Conservation (phyloP, 192 early-diverging fungal genomes). For the Backusella macrospora region DNA sequence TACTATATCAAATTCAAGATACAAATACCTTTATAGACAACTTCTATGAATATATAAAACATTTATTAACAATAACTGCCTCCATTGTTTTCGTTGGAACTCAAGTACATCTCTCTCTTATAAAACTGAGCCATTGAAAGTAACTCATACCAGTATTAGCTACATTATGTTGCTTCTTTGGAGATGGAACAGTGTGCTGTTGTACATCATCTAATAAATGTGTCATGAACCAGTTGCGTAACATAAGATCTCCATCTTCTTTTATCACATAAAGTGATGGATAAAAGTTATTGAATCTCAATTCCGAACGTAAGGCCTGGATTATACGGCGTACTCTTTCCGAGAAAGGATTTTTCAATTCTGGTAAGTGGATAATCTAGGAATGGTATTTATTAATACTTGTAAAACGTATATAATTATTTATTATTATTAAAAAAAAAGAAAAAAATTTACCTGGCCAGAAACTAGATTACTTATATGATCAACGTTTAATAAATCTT, state of each 20-base stretch:
- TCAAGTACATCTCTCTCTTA: neutral
- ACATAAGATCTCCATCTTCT: conserved; percentile 75
- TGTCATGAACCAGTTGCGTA: conserved; percentile 69
- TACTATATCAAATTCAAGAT: too few species aligned
- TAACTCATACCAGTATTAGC: conserved; percentile 1
- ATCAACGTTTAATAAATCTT: conserved; percentile 63
- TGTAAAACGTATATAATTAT: neutral
- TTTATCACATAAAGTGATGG: conserved; percentile 73
- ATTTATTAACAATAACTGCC: too few species aligned
- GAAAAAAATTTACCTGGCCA: conserved; percentile 27
- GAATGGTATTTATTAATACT: neutral
- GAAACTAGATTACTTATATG: conserved; percentile 60
- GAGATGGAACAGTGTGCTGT: conserved; percentile 60
- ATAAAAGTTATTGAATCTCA: conserved; percentile 56
- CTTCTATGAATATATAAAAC: too few species aligned
- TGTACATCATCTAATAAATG: conserved; percentile 72
- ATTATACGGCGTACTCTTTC: conserved; percentile 61
- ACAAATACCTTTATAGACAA: too few species aligned
- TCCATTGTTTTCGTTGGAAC: neutral
- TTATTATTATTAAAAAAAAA: neutral
- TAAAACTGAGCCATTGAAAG: conserved; percentile 6
- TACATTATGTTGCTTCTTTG: conserved; percentile 42
- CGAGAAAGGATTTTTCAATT: conserved; percentile 59
- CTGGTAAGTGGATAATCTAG: conserved; percentile 29
- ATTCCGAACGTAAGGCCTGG: conserved; percentile 28